A percentile compares a stretch with the other conserved stretches of the same genome.
These are phyloP conservation scores for Polyporus arcularius DNA, from an alignment of 768 basidiomycete genomes.

Conservation along the genomic window DNA sequence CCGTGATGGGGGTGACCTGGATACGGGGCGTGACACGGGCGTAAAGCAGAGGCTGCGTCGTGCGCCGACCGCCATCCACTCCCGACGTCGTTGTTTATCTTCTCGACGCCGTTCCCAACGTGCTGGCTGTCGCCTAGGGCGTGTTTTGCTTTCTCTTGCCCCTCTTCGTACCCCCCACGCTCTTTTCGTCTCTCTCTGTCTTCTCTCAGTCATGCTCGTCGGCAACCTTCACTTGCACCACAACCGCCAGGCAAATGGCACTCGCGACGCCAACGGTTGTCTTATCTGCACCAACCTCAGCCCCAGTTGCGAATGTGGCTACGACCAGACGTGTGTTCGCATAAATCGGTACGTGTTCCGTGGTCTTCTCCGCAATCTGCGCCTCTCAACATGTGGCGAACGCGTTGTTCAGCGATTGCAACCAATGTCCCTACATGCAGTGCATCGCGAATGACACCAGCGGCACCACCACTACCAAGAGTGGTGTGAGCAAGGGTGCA, in stretches of 20 bases:
- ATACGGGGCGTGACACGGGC: constrained; percentile 1
- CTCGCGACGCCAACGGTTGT: constrained; percentile 34
- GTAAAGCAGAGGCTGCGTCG: background rate
- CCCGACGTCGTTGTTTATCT: constrained; percentile 11
- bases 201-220: constrained; percentile 16
- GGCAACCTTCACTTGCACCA: constrained; percentile 18
- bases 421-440: constrained; percentile 49
- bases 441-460: constrained; percentile 43
- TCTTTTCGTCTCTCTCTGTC: constrained; percentile 21
- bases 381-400: constrained; percentile 11
- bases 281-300: constrained; percentile 50
- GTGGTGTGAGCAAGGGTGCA: constrained; percentile 64
- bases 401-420: constrained; percentile 52
- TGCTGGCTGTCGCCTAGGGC: constrained; percentile 33
- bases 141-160: constrained; percentile 15
- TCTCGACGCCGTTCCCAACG: constrained; percentile 29
- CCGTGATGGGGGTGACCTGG: constrained; percentile 14
- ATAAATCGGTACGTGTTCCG: constrained; percentile 53
- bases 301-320: constrained; percentile 54
- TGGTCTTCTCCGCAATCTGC: background rate
- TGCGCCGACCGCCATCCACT: constrained; percentile 5
- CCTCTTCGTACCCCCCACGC: constrained; percentile 24
- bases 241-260: constrained; percentile 20
- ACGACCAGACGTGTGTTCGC: constrained; percentile 58
- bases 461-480: constrained; percentile 12